These are phyloP conservation scores for Aureobasidium pullulans DNA, from an alignment of 2,329 filamentous ascomycete genomes.

Conservation along the genomic window DNA sequence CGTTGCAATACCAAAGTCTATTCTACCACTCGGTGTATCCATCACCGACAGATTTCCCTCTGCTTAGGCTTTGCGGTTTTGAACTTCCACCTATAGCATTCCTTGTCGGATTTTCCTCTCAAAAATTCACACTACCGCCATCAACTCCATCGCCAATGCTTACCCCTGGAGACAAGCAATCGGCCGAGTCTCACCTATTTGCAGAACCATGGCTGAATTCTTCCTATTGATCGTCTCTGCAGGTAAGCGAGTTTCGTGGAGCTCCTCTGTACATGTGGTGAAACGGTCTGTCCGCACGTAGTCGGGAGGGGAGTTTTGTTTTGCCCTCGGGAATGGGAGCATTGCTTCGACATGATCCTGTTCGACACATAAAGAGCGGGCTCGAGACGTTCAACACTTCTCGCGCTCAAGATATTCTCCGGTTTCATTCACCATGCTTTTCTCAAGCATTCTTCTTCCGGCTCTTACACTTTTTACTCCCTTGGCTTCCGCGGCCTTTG, in stretches of 20 bases:
- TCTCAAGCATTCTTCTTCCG: not conserved
- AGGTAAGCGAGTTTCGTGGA: not conserved
- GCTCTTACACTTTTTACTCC: not conserved
- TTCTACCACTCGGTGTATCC: not conserved
- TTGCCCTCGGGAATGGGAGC: not conserved
- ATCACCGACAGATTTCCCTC: not conserved
- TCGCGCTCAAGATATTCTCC: not conserved
- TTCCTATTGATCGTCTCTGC: not conserved
- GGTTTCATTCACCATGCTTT: not conserved
- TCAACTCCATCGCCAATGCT: not conserved
- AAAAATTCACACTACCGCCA: not conserved
- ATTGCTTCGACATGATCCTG: not conserved
- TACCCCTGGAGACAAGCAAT: not conserved
- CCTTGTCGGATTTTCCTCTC: not conserved
- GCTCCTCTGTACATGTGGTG: not conserved
- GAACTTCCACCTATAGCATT: not conserved
- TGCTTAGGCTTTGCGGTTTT: not conserved
- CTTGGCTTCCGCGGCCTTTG: constrained; percentile 25
- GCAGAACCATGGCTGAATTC: not conserved
- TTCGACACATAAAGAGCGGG: not conserved
- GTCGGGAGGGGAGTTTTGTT: too few species aligned
- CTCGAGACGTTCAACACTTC: not conserved
- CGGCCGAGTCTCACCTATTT: not conserved
- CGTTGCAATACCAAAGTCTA: not conserved
- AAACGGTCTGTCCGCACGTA: not conserved